Evolutionary conservation across 257 asterid species (phyloP).

Genomic region (Salvia miltiorrhiza): DNA sequence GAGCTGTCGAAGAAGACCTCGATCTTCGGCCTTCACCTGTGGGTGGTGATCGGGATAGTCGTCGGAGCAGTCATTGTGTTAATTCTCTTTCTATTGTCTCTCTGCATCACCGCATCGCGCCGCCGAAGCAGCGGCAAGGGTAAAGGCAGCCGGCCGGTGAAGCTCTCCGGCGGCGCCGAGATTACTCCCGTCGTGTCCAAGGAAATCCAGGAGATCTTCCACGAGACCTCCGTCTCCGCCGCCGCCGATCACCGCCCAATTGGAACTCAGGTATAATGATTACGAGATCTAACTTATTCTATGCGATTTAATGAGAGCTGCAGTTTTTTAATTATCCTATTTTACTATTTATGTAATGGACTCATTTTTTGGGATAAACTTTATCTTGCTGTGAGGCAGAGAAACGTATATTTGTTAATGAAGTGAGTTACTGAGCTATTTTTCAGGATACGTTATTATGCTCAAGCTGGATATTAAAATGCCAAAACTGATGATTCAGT

Average conservation of each 20-base stretch:
- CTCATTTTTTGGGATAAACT: background rate
- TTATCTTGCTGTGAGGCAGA: background rate
- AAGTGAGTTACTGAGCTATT: background rate
- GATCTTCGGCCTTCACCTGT: slow-evolving; percentile 77
- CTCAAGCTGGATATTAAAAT: background rate
- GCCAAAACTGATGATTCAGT: background rate
- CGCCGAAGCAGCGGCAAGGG: slow-evolving; percentile 43
- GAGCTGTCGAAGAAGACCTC: slow-evolving; percentile 79
- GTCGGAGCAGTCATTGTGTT: slow-evolving; percentile 84
- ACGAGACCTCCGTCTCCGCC: slow-evolving; percentile 31
- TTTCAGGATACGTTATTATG: background rate
- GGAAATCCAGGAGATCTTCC: slow-evolving; percentile 87
- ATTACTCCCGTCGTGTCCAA: slow-evolving; percentile 67
- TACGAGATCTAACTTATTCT: slow-evolving; percentile 17
- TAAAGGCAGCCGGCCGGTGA: slow-evolving; percentile 25
- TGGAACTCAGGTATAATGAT: slow-evolving; percentile 46
- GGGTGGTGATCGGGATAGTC: slow-evolving; percentile 90
- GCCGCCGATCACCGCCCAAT: slow-evolving; percentile 70
- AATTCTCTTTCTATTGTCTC: slow-evolving; percentile 62
- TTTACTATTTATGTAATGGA: background rate
- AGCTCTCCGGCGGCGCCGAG: slow-evolving; percentile 33
- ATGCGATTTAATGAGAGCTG: background rate
- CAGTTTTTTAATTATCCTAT: background rate
- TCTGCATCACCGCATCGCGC: slow-evolving; percentile 86
- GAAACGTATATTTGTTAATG: slow-evolving; percentile 9